Base-by-base conservation (phyloP, 495 filamentous ascomycete species). In the Aspergillus leporis region DNA sequence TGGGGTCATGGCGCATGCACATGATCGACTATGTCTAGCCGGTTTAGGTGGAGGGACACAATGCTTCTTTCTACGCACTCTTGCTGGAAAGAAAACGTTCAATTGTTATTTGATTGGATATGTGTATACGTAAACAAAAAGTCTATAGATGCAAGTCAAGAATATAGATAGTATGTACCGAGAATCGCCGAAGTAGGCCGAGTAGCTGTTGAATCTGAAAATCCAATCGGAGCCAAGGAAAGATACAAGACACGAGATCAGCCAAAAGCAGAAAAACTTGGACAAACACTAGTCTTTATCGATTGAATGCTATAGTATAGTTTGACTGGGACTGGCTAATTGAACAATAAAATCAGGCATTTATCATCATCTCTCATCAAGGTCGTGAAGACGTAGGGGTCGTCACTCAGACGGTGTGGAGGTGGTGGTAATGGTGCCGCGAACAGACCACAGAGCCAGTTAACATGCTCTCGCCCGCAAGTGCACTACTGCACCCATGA, bases 291-390 rank as follows among this genome's bases (percentile, higher is more conserved):
- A 59, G 52, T 55, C 60, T 64, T 62, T 61, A 62, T 61, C 41
- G 61, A 77, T 74, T 71, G 55, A 64, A 70, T 70, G 65, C 69
- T 74, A 76, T 71, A 66, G 55, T 63, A 68, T 68, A 68, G 61
- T 66, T 71, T 66, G 66, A 64, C 70, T 72, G 67, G 67, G 67
- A 74, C 62, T 70, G 71, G 64, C 72, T 75, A 76, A 74, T 70
- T 61, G 61, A 74, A 69, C 66, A 70, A 61, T 53, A 65, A 72
- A 71, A 72, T 60, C 61, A 73, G 67, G 74, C 74, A 75, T 78
- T 73, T 76, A 74, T 80, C 75, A 77, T 80, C 77, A 80, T 80
- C 77, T 75, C 75, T 80, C 77, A 80, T 80, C 76, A 80, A 66
- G 74, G 75, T 78, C 75, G 68, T 80, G 61, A 78, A 75, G 74